phyloP scores from a whole-genome alignment of 352 stramenopile genomes.

The Globisporangium sylvaticum region DNA sequence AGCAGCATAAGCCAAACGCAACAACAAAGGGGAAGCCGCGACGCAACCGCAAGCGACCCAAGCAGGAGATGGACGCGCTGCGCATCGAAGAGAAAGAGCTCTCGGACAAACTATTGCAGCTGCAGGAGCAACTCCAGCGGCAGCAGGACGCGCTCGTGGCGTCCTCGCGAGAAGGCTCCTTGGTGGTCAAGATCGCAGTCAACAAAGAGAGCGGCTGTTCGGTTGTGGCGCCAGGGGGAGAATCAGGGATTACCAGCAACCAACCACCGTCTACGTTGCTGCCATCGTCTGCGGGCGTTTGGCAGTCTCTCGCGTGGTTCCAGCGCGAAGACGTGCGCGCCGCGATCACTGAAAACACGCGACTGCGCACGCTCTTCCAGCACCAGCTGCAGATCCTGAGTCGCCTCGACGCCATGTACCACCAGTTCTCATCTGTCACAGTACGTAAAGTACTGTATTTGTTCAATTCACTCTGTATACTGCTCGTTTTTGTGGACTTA shows the following conservation, averaged over 20 bases:
- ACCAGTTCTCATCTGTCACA: no score
- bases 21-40: background rate
- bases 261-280: background rate
- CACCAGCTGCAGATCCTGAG: conserved; percentile 31
- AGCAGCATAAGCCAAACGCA: background rate
- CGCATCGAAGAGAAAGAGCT: background rate
- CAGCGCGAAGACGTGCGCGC: conserved; percentile 27
- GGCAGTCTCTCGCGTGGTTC: conserved; percentile 30
- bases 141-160: background rate
- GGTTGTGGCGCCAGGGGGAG: background rate
- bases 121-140: background rate
- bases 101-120: background rate
- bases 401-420: conserved; percentile 22
- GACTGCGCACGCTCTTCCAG: conserved; percentile 25
- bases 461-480: no score
- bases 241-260: background rate
- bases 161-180: background rate
- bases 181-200: background rate
- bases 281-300: conserved; percentile 9
- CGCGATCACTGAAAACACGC: conserved; percentile 30
- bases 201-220: background rate
- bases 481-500: no score
- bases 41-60: background rate
- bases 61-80: background rate
- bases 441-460: no score